phyloP scores from a whole-genome alignment of 2,329 filamentous ascomycete genomes.

The Colletotrichum chlorophyti region DNA sequence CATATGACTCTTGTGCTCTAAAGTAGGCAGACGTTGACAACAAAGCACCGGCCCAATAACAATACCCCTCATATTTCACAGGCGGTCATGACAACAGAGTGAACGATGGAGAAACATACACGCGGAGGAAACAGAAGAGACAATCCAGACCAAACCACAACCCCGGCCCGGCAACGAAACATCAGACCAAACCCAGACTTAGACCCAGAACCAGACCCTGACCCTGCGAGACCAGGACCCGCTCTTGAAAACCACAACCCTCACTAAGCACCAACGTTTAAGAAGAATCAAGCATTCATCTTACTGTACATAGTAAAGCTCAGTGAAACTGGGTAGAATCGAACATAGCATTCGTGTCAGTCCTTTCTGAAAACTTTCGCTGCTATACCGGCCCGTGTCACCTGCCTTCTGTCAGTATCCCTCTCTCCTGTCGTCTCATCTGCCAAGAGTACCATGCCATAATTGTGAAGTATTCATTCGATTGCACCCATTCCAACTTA shows the following conservation, averaged over 20 bases:
- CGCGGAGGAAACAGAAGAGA: not conserved
- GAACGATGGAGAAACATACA: not conserved
- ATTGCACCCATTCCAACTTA: too few relatives aligned
- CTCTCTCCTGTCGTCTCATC: too few relatives aligned
- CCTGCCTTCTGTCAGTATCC: too few relatives aligned
- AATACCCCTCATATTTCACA: too few relatives aligned
- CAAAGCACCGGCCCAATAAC: slow-evolving; percentile 10
- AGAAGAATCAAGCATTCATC: slow-evolving; percentile 1
- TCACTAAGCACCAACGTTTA: slow-evolving; percentile 3
- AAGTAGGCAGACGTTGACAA: not conserved
- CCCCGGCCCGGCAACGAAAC: not conserved
- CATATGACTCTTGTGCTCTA: not conserved
- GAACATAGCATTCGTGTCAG: too few relatives aligned
- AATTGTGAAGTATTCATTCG: too few relatives aligned
- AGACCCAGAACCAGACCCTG: not conserved
- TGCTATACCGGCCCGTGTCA: too few relatives aligned
- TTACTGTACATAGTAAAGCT: not conserved
- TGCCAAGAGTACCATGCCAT: too few relatives aligned
- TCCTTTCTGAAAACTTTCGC: too few relatives aligned
- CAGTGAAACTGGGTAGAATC: too few relatives aligned
- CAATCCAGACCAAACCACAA: slow-evolving; percentile 3
- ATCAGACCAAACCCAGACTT: slow-evolving; percentile 4
- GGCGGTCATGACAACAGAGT: too few relatives aligned
- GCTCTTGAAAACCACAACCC: not conserved
- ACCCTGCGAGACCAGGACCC: too few relatives aligned